Evolutionary conservation across 352 stramenopile species (phyloP).

Genomic region (Globisporangium recalcitrans): DNA sequence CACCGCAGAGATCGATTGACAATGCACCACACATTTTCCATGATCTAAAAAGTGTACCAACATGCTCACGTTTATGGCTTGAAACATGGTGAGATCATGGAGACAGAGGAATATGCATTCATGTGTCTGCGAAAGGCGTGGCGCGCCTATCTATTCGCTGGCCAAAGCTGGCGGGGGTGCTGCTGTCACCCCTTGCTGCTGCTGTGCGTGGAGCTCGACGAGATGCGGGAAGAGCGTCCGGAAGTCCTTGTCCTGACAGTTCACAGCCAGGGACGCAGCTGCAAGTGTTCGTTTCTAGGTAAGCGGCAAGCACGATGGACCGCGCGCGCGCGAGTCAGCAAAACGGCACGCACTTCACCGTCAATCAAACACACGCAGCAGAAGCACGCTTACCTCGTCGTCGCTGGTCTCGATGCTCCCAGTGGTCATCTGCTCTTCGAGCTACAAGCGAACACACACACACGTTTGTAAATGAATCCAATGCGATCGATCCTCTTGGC

Average conservation of each 20-base stretch:
- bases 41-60: no score
- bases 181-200: background rate
- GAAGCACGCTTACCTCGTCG: constrained; percentile 36
- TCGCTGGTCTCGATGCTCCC: constrained; percentile 80
- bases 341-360: background rate
- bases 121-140: background rate
- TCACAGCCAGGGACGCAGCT: constrained; percentile 56
- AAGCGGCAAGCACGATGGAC: background rate
- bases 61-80: no score
- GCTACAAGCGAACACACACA: constrained; percentile 13
- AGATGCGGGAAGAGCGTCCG: constrained; percentile 81
- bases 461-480: background rate
- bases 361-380: constrained; percentile 1
- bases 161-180: background rate
- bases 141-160: constrained; percentile 2
- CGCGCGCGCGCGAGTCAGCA: background rate
- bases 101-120: no score
- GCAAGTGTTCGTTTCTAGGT: constrained; percentile 69
- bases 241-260: constrained; percentile 84
- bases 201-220: constrained; percentile 42
- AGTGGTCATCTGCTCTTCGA: constrained; percentile 79
- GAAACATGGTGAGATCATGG: no score
- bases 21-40: no score
- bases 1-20: no score
- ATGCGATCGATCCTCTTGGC: background rate